phyloP scores from a whole-genome alignment of 2,329 filamentous ascomycete species.

The Hypoxylon sp. region DNA sequence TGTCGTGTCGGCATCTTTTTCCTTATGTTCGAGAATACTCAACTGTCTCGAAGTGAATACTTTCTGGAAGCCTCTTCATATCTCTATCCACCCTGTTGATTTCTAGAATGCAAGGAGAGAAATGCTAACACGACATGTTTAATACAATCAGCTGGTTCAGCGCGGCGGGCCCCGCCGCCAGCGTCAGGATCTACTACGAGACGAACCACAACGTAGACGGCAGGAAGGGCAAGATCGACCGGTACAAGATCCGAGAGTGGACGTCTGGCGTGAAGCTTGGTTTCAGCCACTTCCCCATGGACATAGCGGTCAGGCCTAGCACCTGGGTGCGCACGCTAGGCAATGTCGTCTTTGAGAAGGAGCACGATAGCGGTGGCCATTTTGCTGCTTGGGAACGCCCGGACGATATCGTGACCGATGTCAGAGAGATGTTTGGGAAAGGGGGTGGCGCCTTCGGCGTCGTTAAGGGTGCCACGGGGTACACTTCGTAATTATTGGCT shows the following conservation, averaged over 20 bases:
- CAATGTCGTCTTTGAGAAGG: slow-evolving; percentile 67
- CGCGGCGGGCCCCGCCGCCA: slow-evolving; percentile 73
- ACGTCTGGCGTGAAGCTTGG: slow-evolving; percentile 54
- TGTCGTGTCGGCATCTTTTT: no score
- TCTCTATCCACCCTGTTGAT: no score
- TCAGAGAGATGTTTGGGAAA: slow-evolving; percentile 69
- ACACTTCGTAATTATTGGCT: slow-evolving; percentile 34
- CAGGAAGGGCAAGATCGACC: slow-evolving; percentile 40
- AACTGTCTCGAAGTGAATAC: no score
- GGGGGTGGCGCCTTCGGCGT: slow-evolving; percentile 58
- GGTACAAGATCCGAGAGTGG: slow-evolving; percentile 42
- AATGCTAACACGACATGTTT: no score
- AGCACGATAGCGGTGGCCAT: slow-evolving; percentile 66
- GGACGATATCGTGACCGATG: slow-evolving; percentile 62
- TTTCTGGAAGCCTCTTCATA: no score
- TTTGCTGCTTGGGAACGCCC: slow-evolving; percentile 72
- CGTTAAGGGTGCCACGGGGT: slow-evolving; percentile 48
- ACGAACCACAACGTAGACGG: slow-evolving; percentile 55
- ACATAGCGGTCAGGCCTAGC: slow-evolving; percentile 65
- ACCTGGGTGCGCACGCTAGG: slow-evolving; percentile 70
- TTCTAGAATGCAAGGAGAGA: no score
- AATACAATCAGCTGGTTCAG: no score
- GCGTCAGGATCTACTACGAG: slow-evolving; percentile 79
- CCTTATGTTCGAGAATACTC: no score
- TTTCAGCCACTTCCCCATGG: slow-evolving; percentile 68